Base-by-base conservation (phyloP, 495 filamentous ascomycete genomes). In the Lasiosphaeria miniovina region DNA sequence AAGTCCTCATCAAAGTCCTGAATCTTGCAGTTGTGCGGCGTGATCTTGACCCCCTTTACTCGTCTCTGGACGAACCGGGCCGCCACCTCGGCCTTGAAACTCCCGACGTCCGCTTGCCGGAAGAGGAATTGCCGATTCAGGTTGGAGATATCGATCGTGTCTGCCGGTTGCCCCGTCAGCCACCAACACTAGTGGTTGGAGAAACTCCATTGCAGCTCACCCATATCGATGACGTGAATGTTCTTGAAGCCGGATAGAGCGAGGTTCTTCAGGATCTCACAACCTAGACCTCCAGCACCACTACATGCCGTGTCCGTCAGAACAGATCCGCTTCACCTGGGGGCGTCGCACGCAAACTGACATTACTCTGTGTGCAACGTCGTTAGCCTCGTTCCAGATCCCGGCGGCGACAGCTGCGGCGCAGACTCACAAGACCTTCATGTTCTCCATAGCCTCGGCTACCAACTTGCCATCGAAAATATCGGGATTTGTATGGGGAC, bases 181-280 rank as follows among this genome's bases (percentile, higher is more conserved):
- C 36, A 32, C 4, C 31, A 4, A 6, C 7, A 6, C 54, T 1
- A 33, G 54, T 17, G 5, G 24, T 34, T 48, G 32, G 11, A 8
- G 10, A 24, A 31, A 4, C 17, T 4, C 17, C 8, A 24, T 24
- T 32, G 6, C n/a, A 48, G 52, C 59, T 12, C 35, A 61, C 59
- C 59, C 95, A 99, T 99, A 78, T 99, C 95, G 65, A 99, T 98
- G 43, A 99, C 93, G 78, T 98, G 91, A 60, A 99, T 96, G 70
- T 97, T 82, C 72, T 89, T 95, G 77, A 98, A 98, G 10, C 95
- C 92, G 4, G 93, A 96, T 4, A 97, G 81, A 35, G 95, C 94
- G 9, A 99, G 84, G 65, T 98, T 92, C 79, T 99, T 99, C 43
- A 99, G 74, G 52, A 99, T 93, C 72, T 99, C 95, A 66, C 95